phyloP scores from a whole-genome alignment of 2,329 filamentous ascomycete species.

The Ilyonectria mors-panacis region DNA sequence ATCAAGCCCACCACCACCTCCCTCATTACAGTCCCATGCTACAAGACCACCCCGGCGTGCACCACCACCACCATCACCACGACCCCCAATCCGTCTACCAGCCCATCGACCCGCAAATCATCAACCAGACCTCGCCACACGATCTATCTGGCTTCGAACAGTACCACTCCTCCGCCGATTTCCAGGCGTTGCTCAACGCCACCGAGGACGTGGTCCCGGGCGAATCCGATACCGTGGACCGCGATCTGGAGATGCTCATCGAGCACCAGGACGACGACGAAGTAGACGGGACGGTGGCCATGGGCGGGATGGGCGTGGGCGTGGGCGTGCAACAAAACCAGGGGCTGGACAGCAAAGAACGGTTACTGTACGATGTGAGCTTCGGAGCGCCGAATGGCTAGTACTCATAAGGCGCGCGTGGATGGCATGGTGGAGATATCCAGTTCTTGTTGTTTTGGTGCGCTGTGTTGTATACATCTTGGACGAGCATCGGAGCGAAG shows the following conservation, averaged over 20 bases:
- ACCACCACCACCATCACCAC: slow-evolving; percentile 46
- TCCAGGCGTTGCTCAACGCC: slow-evolving; percentile 68
- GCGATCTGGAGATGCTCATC: slow-evolving; percentile 68
- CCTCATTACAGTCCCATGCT: slow-evolving; percentile 48
- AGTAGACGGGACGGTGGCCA: slow-evolving; percentile 34
- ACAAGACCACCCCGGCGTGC: slow-evolving; percentile 50
- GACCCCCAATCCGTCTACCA: slow-evolving; percentile 61
- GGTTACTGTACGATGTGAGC: slow-evolving; percentile 48
- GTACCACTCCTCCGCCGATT: slow-evolving; percentile 62
- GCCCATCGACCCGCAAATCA: slow-evolving; percentile 74
- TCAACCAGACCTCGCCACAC: slow-evolving; percentile 58
- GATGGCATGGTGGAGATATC: not conserved
- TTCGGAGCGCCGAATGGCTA: slow-evolving; percentile 45
- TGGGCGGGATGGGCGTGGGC: slow-evolving; percentile 37
- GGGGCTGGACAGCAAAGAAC: slow-evolving; percentile 42
- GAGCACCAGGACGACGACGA: slow-evolving; percentile 59
- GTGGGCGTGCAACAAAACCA: slow-evolving; percentile 23
- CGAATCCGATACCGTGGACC: slow-evolving; percentile 59
- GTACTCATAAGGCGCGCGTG: not conserved
- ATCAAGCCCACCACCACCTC: slow-evolving; percentile 38
- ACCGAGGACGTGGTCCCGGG: slow-evolving; percentile 57
- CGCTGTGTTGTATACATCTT: slow-evolving; percentile 3
- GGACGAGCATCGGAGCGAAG: slow-evolving; percentile 31
- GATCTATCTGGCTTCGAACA: slow-evolving; percentile 58
- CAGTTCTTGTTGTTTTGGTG: not conserved